These are phyloP conservation scores for Hymenoscyphus linearis DNA, from an alignment of 2,329 filamentous ascomycete genomes.

Conservation along the genomic window DNA sequence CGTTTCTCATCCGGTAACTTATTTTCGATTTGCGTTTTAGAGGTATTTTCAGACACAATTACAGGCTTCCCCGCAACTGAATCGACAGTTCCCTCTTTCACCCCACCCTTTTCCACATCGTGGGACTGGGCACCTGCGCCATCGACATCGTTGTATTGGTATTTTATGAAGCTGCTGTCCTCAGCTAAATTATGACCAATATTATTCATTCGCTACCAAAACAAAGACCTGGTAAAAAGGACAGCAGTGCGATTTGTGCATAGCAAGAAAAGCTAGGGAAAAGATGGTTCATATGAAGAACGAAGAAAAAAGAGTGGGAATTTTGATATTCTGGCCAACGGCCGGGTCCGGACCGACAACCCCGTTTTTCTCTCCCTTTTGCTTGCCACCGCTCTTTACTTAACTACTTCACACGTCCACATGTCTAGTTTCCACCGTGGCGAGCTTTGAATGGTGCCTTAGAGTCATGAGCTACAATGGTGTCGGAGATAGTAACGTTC, in stretches of 20 bases:
- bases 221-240: neutral
- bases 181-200: slow-evolving; percentile 32
- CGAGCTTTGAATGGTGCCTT: no score
- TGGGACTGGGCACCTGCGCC: neutral
- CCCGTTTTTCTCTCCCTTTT: neutral
- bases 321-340: neutral
- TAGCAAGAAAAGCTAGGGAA: slow-evolving; percentile 2
- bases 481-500: no score
- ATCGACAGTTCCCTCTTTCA: slow-evolving; percentile 7
- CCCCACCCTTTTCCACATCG: slow-evolving; percentile 19
- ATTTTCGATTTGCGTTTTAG: slow-evolving; percentile 10
- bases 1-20: slow-evolving; percentile 8
- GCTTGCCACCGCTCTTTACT: neutral
- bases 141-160: slow-evolving; percentile 19
- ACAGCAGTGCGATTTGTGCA: neutral
- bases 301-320: neutral
- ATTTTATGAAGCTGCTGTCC: slow-evolving; percentile 38
- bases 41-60: slow-evolving; percentile 7
- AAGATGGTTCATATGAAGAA: slow-evolving; percentile 9
- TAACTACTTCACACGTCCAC: no score
- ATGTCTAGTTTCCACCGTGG: no score
- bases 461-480: no score
- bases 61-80: slow-evolving; percentile 7
- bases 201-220: slow-evolving; percentile 32
- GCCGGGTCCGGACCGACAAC: neutral